These are phyloP conservation scores for Closterium sp. DNA, from an alignment of 139 green algal species.

Conservation along the genomic window DNA sequence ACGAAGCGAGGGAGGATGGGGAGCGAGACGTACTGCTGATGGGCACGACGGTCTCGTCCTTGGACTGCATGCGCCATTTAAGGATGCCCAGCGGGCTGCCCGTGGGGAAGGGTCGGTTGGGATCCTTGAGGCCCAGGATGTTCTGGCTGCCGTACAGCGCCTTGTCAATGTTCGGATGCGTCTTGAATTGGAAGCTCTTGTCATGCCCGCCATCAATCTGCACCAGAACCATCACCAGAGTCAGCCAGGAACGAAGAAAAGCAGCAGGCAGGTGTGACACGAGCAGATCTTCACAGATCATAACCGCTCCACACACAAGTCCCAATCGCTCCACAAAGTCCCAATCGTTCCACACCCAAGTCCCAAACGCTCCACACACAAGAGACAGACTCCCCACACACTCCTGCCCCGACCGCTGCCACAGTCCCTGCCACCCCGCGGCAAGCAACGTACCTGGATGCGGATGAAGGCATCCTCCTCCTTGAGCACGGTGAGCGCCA, in stretches of 20 bases:
- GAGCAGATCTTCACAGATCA: no score
- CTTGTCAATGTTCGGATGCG: slow-evolving; percentile 99
- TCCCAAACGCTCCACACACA: neutral
- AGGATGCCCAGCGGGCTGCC: slow-evolving; percentile 85
- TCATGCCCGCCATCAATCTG: slow-evolving; percentile 54
- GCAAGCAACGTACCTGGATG: slow-evolving; percentile 50
- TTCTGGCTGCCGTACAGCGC: slow-evolving; percentile 69
- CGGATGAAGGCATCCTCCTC: slow-evolving; percentile 76
- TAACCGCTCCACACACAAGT: neutral
- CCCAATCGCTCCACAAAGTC: neutral
- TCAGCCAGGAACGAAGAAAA: no score
- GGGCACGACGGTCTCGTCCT: slow-evolving; percentile 64
- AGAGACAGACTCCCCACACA: neutral
- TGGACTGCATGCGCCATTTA: slow-evolving; percentile 91
- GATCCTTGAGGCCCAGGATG: slow-evolving; percentile 89
- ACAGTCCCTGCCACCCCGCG: neutral
- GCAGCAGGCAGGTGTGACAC: no score
- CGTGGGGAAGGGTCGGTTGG: slow-evolving; percentile 87
- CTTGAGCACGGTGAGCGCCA: slow-evolving; percentile 72
- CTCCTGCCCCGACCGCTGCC: neutral
- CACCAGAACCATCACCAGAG: no score
- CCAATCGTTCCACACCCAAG: no score
- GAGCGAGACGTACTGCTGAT: slow-evolving; percentile 49
- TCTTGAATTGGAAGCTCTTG: slow-evolving; percentile 95
- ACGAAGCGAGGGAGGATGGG: slow-evolving; percentile 72